Evolutionary conservation across 768 basidiomycete species (phyloP).

Genomic region (Amanita molliuscula): DNA sequence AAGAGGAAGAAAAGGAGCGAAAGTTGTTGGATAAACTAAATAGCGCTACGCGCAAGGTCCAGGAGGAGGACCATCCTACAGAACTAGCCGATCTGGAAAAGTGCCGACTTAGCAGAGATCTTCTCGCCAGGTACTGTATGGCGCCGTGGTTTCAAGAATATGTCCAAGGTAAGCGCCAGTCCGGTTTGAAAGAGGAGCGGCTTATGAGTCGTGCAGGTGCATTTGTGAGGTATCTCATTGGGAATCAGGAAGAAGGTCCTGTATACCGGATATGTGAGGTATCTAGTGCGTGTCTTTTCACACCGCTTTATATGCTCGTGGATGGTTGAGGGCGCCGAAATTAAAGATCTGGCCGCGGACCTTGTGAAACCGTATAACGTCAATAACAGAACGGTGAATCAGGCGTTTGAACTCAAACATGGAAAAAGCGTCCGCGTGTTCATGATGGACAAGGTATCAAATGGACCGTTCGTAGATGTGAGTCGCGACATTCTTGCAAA

Average conservation of each 20-base stretch:
- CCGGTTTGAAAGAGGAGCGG: conserved; percentile 2
- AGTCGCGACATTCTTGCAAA: conserved; percentile 14
- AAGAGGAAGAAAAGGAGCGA: conserved; percentile 59
- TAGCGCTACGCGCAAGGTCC: conserved; percentile 18
- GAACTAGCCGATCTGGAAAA: conserved; percentile 47
- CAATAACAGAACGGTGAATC: conserved; percentile 52
- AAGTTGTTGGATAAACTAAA: conserved; percentile 26
- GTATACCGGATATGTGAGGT: conserved; percentile 84
- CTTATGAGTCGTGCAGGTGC: conserved; percentile 37
- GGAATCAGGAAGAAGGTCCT: conserved; percentile 40
- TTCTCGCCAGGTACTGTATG: conserved; percentile 59
- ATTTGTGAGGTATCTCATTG: conserved; percentile 83
- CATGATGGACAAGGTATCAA: conserved; percentile 83
- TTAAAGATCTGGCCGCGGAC: conserved; percentile 38
- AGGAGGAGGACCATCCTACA: conserved; percentile 38
- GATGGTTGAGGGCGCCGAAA: conserved; percentile 7
- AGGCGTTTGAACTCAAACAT: conserved; percentile 66
- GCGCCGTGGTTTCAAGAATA: conserved; percentile 84
- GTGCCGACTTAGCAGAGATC: conserved; percentile 57
- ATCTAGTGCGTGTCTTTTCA: conserved; percentile 38
- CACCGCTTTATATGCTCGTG: conserved; percentile 2
- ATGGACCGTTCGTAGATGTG: conserved; percentile 54
- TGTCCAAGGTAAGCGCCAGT: conserved; percentile 49
- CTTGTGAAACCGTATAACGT: conserved; percentile 61
- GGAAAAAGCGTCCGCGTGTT: conserved; percentile 55